Percentiles rank a stretch among this genome's conserved stretches.
These are phyloP conservation scores for Amaranthus tricolor DNA, from an alignment of 179 eudicot species.

Conservation along the genomic window DNA sequence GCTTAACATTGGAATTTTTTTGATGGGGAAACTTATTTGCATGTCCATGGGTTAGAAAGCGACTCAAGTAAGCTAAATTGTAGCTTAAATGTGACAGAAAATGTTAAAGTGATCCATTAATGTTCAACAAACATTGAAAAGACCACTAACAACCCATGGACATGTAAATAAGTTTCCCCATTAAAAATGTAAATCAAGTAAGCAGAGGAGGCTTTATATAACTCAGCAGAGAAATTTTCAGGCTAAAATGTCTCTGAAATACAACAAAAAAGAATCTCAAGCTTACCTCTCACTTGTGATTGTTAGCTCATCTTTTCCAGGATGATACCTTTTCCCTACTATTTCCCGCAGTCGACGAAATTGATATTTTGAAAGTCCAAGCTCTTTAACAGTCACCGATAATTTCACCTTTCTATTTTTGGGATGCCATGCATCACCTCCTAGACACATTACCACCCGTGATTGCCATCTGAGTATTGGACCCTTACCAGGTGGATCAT, in stretches of 20 bases:
- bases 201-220: not conserved
- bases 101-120: no score
- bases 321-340: constrained; percentile 79
- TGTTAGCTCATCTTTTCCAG: constrained; percentile 87
- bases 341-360: constrained; percentile 77
- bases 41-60: no score
- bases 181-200: not conserved
- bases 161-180: no score
- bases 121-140: no score
- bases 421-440: constrained; percentile 98
- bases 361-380: constrained; percentile 80
- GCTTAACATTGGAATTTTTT: no score
- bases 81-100: no score
- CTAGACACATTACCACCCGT: constrained; percentile 71
- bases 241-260: not conserved
- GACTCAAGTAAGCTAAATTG: no score
- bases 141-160: no score
- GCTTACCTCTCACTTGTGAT: constrained; percentile 91
- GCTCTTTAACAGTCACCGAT: constrained; percentile 90
- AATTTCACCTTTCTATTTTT: constrained; percentile 92
- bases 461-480: constrained; percentile 90
- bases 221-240: not conserved
- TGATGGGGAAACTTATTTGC: no score
- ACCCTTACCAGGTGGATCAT: constrained; percentile 92
- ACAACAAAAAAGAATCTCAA: not conserved